Evolutionary conservation across 2,329 filamentous ascomycete species (phyloP), one percentile per base, ranked within the genome.

Genomic region (Pseudogymnoascus sp.): DNA sequence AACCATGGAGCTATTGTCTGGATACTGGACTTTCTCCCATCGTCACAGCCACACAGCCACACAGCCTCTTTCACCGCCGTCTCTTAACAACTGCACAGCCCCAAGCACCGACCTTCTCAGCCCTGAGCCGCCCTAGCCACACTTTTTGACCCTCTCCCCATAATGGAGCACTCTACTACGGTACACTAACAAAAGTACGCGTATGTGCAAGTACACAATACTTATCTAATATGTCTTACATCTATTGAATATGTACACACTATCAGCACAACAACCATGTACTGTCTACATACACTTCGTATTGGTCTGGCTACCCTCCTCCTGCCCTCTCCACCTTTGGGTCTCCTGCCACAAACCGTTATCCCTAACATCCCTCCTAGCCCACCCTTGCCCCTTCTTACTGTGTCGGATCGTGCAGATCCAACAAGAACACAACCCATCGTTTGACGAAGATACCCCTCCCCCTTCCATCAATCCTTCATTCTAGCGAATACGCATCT

Each of bases 391-490:
- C n/a, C 64, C 40, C 40, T 60, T 63, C 59, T 47, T 64, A 40
- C 57, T 42, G 47, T 47, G 61, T 57, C 50, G 50, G 50, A 57
- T 57, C 50, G 21, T 57, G 66, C 64, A 67, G 64, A 67, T 67
- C 66, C 59, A 60, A 62, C 61, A 59, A 65, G 50, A 57, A 33
- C 50, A n/a, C 61, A 53, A 17, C 50, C 61, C 23, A 28, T 57
- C 31, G 42, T 57, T 35, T 35, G 42, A 57, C 33, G 50, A 57
- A 57, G 65, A 64, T 62, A 42, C 21, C 50, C 53, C 59, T 61
- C 60, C 38, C 62, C 42, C 28, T 31, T 10, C 28, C 28, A 31
- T 10, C 38, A 36, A 42, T 63, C 59, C 59, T 47, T 31, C 60
- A 47, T 40, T 61, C 33, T 19, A 44, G 35, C 35, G 26, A 44